Conservation (phyloP, 1,284 basidiomycete genomes). For the Malassezia sympodialis region DNA sequence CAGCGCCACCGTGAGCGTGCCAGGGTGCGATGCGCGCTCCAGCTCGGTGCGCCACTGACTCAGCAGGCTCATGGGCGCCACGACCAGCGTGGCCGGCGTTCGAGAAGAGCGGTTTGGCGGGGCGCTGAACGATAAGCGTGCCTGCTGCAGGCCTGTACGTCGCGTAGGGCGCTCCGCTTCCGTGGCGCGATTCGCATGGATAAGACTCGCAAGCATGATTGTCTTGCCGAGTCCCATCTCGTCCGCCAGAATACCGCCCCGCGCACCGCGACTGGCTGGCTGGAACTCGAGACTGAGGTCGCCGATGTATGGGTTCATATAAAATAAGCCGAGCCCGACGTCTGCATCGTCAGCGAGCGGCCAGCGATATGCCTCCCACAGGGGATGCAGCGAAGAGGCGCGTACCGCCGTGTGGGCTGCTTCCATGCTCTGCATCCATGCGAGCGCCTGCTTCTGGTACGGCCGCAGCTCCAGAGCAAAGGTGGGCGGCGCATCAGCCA, state of each 20-base stretch:
- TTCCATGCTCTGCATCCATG: conserved; percentile 89
- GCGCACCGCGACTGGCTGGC: conserved; percentile 64
- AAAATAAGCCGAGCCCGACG: conserved; percentile 22
- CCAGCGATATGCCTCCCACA: conserved; percentile 73
- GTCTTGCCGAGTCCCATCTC: conserved; percentile 88
- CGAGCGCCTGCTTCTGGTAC: conserved; percentile 91
- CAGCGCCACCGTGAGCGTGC: conserved; percentile 55
- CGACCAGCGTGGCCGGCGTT: conserved; percentile 63
- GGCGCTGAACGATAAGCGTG: conserved; percentile 31
- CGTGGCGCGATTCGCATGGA: conserved; percentile 59
- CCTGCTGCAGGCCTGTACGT: conserved; percentile 23
- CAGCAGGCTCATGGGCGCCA: conserved; percentile 82
- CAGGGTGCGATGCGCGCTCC: conserved; percentile 56
- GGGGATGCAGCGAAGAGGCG: conserved; percentile 65
- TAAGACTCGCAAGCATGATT: conserved; percentile 83
- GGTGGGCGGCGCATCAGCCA: conserved; percentile 69
- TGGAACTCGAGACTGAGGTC: conserved; percentile 82
- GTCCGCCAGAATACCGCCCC: conserved; percentile 77
- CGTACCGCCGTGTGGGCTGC: conserved; percentile 26
- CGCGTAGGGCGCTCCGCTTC: background rate
- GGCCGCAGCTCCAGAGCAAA: conserved; percentile 68
- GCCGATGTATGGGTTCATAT: conserved; percentile 55
- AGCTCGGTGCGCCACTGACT: conserved; percentile 85
- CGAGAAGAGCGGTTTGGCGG: conserved; percentile 14
- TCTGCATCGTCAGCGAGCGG: conserved; percentile 19